These are phyloP conservation scores for button mushroom (Agaricus bisporus) DNA, from an alignment of 768 basidiomycete genomes.

Conservation along the genomic window DNA sequence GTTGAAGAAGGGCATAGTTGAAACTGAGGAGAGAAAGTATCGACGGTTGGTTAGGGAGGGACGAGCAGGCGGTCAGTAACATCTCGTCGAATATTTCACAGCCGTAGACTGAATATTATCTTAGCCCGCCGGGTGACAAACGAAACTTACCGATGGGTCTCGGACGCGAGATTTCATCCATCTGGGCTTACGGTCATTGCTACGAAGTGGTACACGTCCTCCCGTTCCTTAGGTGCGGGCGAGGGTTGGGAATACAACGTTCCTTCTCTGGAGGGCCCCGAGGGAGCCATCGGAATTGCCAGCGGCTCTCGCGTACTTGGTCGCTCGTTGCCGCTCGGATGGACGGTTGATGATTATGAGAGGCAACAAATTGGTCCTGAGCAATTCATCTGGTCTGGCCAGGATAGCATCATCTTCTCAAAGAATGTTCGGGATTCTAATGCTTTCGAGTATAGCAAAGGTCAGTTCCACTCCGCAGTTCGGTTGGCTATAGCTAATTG, in stretches of 20 bases:
- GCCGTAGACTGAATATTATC: background rate
- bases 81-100: background rate
- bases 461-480: constrained; percentile 24
- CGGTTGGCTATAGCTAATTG: too few relatives aligned
- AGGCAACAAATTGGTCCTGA: constrained; percentile 73
- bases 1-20: constrained; percentile 43
- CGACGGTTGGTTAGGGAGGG: constrained; percentile 55
- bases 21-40: constrained; percentile 39
- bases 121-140: constrained; percentile 54
- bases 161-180: constrained; percentile 67
- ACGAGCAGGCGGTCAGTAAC: constrained; percentile 36
- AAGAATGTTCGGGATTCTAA: constrained; percentile 55
- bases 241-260: constrained; percentile 68
- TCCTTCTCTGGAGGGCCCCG: constrained; percentile 31
- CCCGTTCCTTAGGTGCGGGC: constrained; percentile 59
- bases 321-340: constrained; percentile 52
- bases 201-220: constrained; percentile 74
- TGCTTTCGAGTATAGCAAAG: constrained; percentile 59
- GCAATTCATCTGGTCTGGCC: constrained; percentile 56
- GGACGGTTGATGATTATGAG: constrained; percentile 52
- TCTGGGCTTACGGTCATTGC: constrained; percentile 56
- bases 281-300: constrained; percentile 27
- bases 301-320: constrained; percentile 51
- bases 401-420: constrained; percentile 56
- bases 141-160: constrained; percentile 68